Conservation (phyloP, 805 yeast genomes). For the Saccharomycopsis sp. region DNA sequence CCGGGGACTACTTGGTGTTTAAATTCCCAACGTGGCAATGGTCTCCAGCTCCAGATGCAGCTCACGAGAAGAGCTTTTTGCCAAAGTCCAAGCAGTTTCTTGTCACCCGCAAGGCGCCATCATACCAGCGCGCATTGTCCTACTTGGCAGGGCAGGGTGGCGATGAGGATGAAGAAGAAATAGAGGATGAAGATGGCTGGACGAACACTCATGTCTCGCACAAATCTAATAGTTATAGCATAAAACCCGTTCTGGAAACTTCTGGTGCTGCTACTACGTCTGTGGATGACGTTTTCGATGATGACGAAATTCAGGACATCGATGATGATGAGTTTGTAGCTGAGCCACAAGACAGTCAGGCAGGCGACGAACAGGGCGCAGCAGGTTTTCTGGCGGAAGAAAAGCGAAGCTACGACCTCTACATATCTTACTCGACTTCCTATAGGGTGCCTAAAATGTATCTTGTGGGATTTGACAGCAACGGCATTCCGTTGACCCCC, state of each 20-base stretch:
- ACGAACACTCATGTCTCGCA: constrained; percentile 33
- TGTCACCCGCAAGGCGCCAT: constrained; percentile 86
- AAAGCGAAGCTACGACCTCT: constrained; percentile 76
- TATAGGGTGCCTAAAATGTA: constrained; percentile 95
- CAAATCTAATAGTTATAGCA: neutral
- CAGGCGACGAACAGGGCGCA: constrained; percentile 29
- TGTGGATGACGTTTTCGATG: constrained; percentile 3
- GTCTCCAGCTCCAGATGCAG: constrained; percentile 54
- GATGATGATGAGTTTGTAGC: constrained; percentile 42
- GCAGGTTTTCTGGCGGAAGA: constrained; percentile 23
- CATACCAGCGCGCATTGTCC: constrained; percentile 60
- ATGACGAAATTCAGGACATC: constrained; percentile 35
- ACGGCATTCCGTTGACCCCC: constrained; percentile 83
- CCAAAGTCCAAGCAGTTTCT: constrained; percentile 84
- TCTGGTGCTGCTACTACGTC: neutral
- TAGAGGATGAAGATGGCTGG: constrained; percentile 54
- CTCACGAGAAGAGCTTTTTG: constrained; percentile 53
- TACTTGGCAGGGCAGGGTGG: constrained; percentile 32
- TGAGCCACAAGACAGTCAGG: constrained; percentile 32
- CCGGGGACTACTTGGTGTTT: constrained; percentile 88
- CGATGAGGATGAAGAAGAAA: constrained; percentile 34
- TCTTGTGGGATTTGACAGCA: constrained; percentile 74
- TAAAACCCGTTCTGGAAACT: constrained; percentile 2
- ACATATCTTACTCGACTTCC: constrained; percentile 88
- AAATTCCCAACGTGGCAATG: constrained; percentile 98